Evolutionary conservation across 2,329 filamentous ascomycete genomes (phyloP).

Genomic region (Botrytis byssoidea): DNA sequence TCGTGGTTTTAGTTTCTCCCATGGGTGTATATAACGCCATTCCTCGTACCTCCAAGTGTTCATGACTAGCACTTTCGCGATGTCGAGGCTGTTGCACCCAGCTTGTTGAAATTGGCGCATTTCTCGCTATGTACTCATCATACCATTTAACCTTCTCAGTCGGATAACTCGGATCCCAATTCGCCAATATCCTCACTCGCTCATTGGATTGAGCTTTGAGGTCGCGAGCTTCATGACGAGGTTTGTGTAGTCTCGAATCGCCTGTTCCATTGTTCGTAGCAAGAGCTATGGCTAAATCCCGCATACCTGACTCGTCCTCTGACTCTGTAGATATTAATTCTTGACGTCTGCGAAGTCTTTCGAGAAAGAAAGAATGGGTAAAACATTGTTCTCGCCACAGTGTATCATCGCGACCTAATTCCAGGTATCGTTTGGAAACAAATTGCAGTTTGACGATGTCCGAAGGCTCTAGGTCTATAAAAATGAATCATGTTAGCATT

Average conservation of each 20-base stretch:
- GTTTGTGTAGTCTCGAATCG: constrained; percentile 31
- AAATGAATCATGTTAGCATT: neutral
- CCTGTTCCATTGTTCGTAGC: constrained; percentile 33
- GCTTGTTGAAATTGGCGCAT: constrained; percentile 69
- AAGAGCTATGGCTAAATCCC: constrained; percentile 35
- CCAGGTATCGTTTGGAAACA: constrained; percentile 64
- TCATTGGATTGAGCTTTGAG: constrained; percentile 39
- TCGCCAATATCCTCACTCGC: constrained; percentile 61
- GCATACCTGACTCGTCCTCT: constrained; percentile 44
- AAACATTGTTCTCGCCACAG: constrained; percentile 79
- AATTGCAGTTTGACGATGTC: constrained; percentile 68
- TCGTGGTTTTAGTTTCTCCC: constrained; percentile 51
- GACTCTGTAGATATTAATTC: constrained; percentile 42
- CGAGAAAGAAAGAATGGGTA: constrained; percentile 64
- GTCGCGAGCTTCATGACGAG: constrained; percentile 30
- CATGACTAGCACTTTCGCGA: constrained; percentile 43
- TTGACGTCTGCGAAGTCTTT: constrained; percentile 55
- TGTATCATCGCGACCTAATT: constrained; percentile 68
- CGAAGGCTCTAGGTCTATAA: constrained; percentile 57
- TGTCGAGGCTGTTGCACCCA: constrained; percentile 70
- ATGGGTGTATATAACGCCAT: constrained; percentile 64
- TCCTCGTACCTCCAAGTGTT: constrained; percentile 67
- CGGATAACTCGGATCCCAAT: constrained; percentile 80
- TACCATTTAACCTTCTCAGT: constrained; percentile 79
- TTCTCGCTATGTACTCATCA: constrained; percentile 80